A percentile compares a stretch with the other conserved stretches of the same genome.
Evolutionary conservation across 2,329 filamentous ascomycete genomes (phyloP).

Genomic region (Penicillium sp.): DNA sequence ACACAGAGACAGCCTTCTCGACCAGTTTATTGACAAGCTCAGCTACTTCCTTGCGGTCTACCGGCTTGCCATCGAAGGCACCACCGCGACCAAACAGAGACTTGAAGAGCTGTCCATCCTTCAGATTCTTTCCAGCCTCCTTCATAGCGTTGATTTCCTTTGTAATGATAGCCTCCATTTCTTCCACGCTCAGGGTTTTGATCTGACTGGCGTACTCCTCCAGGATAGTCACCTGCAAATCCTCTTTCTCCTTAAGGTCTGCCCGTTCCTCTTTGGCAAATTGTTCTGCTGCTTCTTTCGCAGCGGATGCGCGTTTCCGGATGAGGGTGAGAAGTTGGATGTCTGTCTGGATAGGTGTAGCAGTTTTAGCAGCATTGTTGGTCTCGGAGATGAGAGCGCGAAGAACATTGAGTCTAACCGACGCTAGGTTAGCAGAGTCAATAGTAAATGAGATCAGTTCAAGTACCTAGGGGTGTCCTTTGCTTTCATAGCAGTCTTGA

Average conservation of each 20-base stretch:
- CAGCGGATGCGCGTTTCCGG: conserved; percentile 39
- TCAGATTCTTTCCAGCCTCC: conserved; percentile 32
- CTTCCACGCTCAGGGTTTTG: conserved; percentile 38
- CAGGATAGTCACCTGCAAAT: conserved; percentile 41
- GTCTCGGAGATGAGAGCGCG: conserved; percentile 47
- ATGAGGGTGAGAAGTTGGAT: conserved; percentile 45
- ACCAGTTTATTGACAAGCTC: conserved; percentile 39
- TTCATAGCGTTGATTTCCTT: conserved; percentile 35
- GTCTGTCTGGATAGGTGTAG: conserved; percentile 44
- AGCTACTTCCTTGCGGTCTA: conserved; percentile 40
- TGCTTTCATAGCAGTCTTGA: conserved; percentile 48
- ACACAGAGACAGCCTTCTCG: conserved; percentile 31
- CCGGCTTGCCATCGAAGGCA: conserved; percentile 41
- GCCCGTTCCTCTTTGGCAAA: conserved; percentile 39
- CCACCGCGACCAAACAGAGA: conserved; percentile 40
- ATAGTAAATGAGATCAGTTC: neutral
- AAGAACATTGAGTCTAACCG: conserved; percentile 44
- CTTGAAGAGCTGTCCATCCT: conserved; percentile 41
- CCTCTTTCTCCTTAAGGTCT: conserved; percentile 45
- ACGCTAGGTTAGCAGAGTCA: neutral
- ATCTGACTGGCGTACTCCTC: conserved; percentile 44
- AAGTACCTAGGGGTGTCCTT: conserved; percentile 45
- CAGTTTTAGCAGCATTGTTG: conserved; percentile 46
- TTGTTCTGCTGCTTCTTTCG: conserved; percentile 39
- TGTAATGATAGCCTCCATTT: conserved; percentile 37